A percentile compares a stretch with the other conserved stretches of the same genome.
Evolutionary conservation across 306 rosid species (phyloP).

Genomic region (Pueraria montana): DNA sequence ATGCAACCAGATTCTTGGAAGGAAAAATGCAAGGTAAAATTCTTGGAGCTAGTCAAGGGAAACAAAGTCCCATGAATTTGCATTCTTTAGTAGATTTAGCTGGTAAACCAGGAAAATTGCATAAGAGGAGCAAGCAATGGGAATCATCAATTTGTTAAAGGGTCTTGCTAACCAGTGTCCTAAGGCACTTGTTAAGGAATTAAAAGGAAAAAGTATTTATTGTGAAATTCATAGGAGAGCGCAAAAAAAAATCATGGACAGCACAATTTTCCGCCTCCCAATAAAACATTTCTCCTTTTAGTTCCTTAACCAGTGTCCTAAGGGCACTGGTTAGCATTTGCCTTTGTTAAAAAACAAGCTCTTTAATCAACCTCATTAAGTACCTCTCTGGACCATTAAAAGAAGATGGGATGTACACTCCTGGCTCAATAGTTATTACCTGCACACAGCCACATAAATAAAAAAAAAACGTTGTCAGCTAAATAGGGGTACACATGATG

Average conservation of each 20-base stretch:
- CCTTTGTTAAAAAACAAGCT: slow-evolving; percentile 22
- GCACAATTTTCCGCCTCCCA: too few species aligned
- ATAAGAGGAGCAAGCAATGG: slow-evolving; percentile 35
- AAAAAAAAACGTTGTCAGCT: slow-evolving; percentile 10
- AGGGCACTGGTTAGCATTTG: too few species aligned
- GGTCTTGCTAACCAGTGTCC: too few species aligned
- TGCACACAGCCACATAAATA: slow-evolving; percentile 49
- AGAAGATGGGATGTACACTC: slow-evolving; percentile 81
- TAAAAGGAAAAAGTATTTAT: too few species aligned
- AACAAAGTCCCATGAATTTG: slow-evolving; percentile 28
- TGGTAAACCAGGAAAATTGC: slow-evolving; percentile 32
- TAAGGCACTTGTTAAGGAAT: too few species aligned
- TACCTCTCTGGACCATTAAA: slow-evolving; percentile 79
- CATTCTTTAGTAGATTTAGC: slow-evolving; percentile 12
- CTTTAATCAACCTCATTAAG: slow-evolving; percentile 35
- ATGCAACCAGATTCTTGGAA: slow-evolving; percentile 33
- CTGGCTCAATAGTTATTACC: slow-evolving; percentile 97
- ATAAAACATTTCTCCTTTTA: too few species aligned
- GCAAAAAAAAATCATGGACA: too few species aligned
- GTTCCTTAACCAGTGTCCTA: too few species aligned
- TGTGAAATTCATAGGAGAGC: too few species aligned
- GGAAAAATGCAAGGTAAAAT: slow-evolving; percentile 10
- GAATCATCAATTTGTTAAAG: slow-evolving; percentile 40
- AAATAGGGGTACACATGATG: slow-evolving; percentile 17
- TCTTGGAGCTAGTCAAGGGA: slow-evolving; percentile 31